Evolutionary conservation across 495 filamentous ascomycete genomes (phyloP), one percentile per base, ranked within the genome.

Genomic region (Penicilliopsis zonata): DNA sequence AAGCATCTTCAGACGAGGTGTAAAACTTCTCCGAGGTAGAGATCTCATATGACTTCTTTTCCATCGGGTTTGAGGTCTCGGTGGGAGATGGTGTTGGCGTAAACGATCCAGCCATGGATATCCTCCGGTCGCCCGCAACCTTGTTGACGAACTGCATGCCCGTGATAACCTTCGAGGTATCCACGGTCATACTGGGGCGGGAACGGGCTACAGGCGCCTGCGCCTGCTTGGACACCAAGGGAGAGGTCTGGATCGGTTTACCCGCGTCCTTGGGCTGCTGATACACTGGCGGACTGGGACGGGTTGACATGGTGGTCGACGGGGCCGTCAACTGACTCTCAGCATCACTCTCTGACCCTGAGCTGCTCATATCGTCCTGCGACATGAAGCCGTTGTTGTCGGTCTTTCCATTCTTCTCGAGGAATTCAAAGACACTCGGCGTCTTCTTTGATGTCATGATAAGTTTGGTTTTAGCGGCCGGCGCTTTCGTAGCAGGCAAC

Each of bases 361-460:
- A 31, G 15, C 51, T 46, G 4, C 48, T 46, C 13, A 48, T 32
- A 25, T 36, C 34, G 21, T 41, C 48, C n/a, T 39, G 36, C 10
- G 42, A 43, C 8, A 34, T 42, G 8, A 47, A 47, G 13, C 42
- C 46, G n/a, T 34, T 20, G 3, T 41, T 35, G n/a, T 37, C 37
- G 13, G 46, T 40, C 8, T 43, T 40, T 12, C 47, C 47, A 19
- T 47, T 42, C 10, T 48, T 32, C 6, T 63, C 53, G 1, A 66
- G 47, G 18, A 54, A 66, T 28, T 66, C 50, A 38, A 66, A 66
- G 6, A 66, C 61, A 39, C 63, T 53, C 4, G 55, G 56, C 10
- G 41, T 33, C 14, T 44, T 51, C 14, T 43, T 47, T 9, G 44
- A 31, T 4, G 47, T 27, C 23, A 41, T 49, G 8, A 32, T 28